These are phyloP conservation scores for Lobosporangium transversale DNA, from an alignment of 192 early-diverging fungal species.

Conservation along the genomic window DNA sequence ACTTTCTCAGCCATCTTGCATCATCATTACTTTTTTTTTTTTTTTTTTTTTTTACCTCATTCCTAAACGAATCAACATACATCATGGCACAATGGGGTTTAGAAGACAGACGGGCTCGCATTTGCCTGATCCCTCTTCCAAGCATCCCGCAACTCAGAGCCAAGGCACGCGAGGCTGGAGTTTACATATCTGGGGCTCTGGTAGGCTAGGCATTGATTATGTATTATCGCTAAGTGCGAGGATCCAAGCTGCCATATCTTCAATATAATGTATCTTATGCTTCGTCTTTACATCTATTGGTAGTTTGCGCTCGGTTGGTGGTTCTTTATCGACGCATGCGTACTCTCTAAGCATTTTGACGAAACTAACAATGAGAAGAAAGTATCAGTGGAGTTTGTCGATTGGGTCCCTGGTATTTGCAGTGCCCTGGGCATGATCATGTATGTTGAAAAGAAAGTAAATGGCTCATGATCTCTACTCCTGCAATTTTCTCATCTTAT, in stretches of 20 bases:
- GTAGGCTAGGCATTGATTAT: constrained; percentile 24
- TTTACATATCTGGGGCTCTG: constrained; percentile 54
- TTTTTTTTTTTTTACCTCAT: background rate
- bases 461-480: no score
- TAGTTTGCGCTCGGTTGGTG: constrained; percentile 72
- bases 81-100: constrained; percentile 26
- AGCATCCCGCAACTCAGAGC: constrained; percentile 34
- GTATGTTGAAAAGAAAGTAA: constrained; percentile 33
- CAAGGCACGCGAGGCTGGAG: constrained; percentile 52
- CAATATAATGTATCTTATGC: no score
- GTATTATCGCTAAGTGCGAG: background rate
- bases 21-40: no score
- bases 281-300: no score
- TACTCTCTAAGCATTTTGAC: constrained; percentile 43
- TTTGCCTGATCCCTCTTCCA: constrained; percentile 53
- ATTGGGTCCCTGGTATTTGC: constrained; percentile 68
- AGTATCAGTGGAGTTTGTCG: constrained; percentile 61
- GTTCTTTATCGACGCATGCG: constrained; percentile 69
- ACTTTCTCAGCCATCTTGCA: no score
- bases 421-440: constrained; percentile 68
- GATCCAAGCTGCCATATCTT: no score
- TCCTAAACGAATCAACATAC: background rate
- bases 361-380: constrained; percentile 8
- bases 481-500: no score
- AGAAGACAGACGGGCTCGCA: constrained; percentile 17